These are phyloP conservation scores for Colletotrichum eremochloae DNA, from an alignment of 2,329 filamentous ascomycete genomes.

Conservation along the genomic window DNA sequence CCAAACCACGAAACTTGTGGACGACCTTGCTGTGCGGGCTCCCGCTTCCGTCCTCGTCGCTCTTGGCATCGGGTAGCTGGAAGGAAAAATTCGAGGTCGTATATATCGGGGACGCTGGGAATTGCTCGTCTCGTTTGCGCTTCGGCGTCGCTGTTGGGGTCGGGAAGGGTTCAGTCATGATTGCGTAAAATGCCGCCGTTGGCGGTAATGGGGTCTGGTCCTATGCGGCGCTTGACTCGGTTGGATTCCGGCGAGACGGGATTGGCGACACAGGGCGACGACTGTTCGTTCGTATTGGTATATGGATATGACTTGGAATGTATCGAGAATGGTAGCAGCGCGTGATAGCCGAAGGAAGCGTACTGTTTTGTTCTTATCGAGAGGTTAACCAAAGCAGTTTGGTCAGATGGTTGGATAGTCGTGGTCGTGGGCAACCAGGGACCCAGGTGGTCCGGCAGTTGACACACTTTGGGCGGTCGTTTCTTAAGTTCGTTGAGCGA, in stretches of 20 bases:
- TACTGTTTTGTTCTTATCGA: background rate
- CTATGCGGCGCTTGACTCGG: conserved; percentile 24
- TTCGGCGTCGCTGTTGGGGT: conserved; percentile 55
- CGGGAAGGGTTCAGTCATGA: conserved; percentile 38
- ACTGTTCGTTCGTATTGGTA: background rate
- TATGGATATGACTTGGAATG: background rate
- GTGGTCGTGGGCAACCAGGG: conserved; percentile 12
- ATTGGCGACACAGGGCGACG: background rate
- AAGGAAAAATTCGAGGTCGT: conserved; percentile 59
- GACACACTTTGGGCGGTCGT: conserved; percentile 18
- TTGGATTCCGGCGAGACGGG: background rate
- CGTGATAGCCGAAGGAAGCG: background rate
- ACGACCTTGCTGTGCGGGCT: conserved; percentile 68
- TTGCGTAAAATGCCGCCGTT: background rate
- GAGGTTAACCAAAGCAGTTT: background rate
- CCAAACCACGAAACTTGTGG: conserved; percentile 65
- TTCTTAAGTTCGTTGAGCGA: conserved; percentile 11
- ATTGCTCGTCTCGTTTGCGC: conserved; percentile 59
- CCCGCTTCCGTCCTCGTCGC: conserved; percentile 60
- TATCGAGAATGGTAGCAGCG: background rate
- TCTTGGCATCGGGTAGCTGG: conserved; percentile 50
- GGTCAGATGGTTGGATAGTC: conserved; percentile 5
- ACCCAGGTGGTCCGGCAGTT: conserved; percentile 22
- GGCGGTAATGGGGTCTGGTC: conserved; percentile 36
- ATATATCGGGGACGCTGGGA: conserved; percentile 49